These are phyloP conservation scores for Candolleomyces aberdarensis DNA, from an alignment of 768 basidiomycete species.

Conservation along the genomic window DNA sequence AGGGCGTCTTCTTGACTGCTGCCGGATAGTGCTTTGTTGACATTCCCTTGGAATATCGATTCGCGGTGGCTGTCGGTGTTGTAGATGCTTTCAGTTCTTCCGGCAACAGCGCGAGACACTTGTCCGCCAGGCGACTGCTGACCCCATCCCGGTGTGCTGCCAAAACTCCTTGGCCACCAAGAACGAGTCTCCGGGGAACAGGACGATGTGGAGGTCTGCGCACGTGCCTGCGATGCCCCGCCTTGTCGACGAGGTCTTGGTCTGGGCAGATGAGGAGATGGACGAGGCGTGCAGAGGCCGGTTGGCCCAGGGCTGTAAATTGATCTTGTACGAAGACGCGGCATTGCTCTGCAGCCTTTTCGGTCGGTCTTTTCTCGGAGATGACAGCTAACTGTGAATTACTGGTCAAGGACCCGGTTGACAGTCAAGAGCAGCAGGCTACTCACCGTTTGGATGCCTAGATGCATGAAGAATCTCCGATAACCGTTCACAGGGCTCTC, in stretches of 20 bases:
- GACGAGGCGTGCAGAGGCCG: slow-evolving; percentile 52
- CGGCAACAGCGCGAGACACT: slow-evolving; percentile 71
- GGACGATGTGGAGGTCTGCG: slow-evolving; percentile 74
- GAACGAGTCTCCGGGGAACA: slow-evolving; percentile 65
- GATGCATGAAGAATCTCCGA: slow-evolving; percentile 91
- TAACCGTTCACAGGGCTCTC: slow-evolving; percentile 86
- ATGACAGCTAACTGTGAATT: slow-evolving; percentile 77
- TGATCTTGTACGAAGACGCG: slow-evolving; percentile 73
- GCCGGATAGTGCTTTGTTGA: slow-evolving; percentile 60
- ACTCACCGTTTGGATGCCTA: slow-evolving; percentile 79
- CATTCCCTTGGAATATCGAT: slow-evolving; percentile 25
- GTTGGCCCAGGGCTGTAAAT: slow-evolving; percentile 33
- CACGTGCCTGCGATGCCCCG: slow-evolving; percentile 25
- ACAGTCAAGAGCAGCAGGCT: neutral
- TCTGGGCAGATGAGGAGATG: slow-evolving; percentile 72
- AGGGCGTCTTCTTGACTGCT: slow-evolving; percentile 14
- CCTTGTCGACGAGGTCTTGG: slow-evolving; percentile 31
- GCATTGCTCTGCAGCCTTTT: slow-evolving; percentile 79
- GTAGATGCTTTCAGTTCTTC: slow-evolving; percentile 28
- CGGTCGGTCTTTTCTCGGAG: slow-evolving; percentile 76
- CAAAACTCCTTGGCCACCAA: slow-evolving; percentile 86
- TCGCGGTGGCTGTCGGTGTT: neutral
- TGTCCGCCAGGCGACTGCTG: slow-evolving; percentile 82
- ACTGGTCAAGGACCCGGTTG: neutral
- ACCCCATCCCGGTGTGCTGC: slow-evolving; percentile 93